Evolutionary conservation across 345 rosid genomes (phyloP).

Genomic region (Salix exigua): DNA sequence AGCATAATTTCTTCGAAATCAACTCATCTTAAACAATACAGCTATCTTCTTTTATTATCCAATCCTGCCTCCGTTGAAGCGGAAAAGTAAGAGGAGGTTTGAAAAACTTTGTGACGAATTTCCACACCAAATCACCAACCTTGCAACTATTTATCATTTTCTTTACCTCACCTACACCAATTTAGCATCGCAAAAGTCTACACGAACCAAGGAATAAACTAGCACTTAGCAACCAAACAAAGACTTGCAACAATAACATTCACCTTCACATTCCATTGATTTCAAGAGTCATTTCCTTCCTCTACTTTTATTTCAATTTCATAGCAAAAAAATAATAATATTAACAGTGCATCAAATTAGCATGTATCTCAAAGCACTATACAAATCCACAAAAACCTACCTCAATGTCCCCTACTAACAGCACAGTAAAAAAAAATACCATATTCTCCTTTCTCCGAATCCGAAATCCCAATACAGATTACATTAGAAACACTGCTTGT

Average conservation of each 20-base stretch:
- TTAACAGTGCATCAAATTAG: background rate
- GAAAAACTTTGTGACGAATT: background rate
- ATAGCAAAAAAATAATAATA: background rate
- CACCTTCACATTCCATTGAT: background rate
- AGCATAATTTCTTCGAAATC: background rate
- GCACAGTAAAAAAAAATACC: too few relatives aligned
- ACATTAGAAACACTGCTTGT: background rate
- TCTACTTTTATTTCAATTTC: background rate
- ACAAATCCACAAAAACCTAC: constrained; percentile 2
- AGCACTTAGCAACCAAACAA: background rate
- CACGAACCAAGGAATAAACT: background rate
- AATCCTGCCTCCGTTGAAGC: background rate
- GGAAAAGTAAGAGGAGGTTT: background rate
- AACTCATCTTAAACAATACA: background rate
- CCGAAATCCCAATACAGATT: background rate
- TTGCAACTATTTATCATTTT: background rate
- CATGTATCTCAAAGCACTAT: background rate
- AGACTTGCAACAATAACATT: background rate
- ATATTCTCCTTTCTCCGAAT: background rate
- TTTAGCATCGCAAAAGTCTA: background rate
- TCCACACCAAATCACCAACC: background rate
- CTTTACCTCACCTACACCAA: background rate
- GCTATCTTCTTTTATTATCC: background rate
- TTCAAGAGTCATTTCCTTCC: background rate
- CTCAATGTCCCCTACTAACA: background rate